Conservation (phyloP, 176 grass and related monocot species). For the Rhipidocladum racemiflorum region DNA sequence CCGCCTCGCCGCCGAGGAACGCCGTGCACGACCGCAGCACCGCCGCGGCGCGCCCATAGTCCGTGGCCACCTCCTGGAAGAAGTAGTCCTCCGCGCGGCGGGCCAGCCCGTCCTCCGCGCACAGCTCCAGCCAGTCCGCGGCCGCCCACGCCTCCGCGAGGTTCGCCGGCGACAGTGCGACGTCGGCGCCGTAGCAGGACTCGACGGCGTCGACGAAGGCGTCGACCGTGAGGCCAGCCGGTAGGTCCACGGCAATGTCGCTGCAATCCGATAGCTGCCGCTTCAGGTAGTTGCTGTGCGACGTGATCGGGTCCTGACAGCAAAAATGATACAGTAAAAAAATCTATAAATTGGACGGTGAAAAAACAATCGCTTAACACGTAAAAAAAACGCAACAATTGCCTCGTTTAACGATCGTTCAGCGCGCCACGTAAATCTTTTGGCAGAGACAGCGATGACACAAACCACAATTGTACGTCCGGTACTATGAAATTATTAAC, state of each 20-base stretch:
- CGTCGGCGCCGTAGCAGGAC: slow-evolving; percentile 59
- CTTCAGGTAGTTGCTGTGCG: slow-evolving; percentile 63
- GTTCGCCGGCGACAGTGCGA: slow-evolving; percentile 40
- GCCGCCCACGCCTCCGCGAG: slow-evolving; percentile 48
- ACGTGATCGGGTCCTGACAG: slow-evolving; percentile 62
- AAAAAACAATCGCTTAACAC: not conserved
- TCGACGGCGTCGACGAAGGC: slow-evolving; percentile 40
- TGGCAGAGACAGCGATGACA: not conserved
- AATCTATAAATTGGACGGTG: not conserved
- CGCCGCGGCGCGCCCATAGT: slow-evolving; percentile 31
- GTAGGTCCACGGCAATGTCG: slow-evolving; percentile 48
- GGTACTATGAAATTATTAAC: not conserved
- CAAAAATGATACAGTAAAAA: not conserved
- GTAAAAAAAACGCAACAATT: not conserved
- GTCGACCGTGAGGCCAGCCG: slow-evolving; percentile 42
- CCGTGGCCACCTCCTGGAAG: slow-evolving; percentile 66
- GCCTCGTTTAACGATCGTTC: not conserved
- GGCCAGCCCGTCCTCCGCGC: slow-evolving; percentile 27
- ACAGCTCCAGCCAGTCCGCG: slow-evolving; percentile 71
- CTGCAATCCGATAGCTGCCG: slow-evolving; percentile 51
- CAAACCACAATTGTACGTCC: not conserved
- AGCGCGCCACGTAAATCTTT: not conserved
- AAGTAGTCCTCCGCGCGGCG: slow-evolving; percentile 66
- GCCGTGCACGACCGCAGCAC: slow-evolving; percentile 52
- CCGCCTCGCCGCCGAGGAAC: slow-evolving; percentile 47